These are phyloP conservation scores for Fusarium transvaalense DNA, from an alignment of 2,329 filamentous ascomycete genomes.

Conservation along the genomic window DNA sequence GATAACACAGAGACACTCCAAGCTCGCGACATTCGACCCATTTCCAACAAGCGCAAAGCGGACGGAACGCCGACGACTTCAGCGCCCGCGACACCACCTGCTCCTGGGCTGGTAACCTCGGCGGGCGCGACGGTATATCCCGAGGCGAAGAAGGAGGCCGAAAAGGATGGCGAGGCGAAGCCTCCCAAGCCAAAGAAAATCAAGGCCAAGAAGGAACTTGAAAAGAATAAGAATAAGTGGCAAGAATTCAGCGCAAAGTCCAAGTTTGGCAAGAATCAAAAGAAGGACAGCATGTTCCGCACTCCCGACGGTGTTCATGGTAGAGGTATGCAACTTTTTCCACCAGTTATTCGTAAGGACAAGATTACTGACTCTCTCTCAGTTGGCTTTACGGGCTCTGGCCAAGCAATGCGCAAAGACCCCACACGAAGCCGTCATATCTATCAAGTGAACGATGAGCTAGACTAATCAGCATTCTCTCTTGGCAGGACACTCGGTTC, in stretches of 20 bases:
- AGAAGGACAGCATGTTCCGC: slow-evolving; percentile 97
- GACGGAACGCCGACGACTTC: slow-evolving; percentile 74
- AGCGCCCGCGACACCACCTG: slow-evolving; percentile 54
- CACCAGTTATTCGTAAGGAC: not conserved
- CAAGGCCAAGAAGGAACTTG: slow-evolving; percentile 90
- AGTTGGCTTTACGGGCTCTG: slow-evolving; percentile 98
- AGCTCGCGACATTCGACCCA: slow-evolving; percentile 84
- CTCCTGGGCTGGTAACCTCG: slow-evolving; percentile 63
- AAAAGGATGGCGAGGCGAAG: slow-evolving; percentile 76
- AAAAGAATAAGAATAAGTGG: slow-evolving; percentile 93
- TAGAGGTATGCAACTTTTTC: slow-evolving; percentile 72
- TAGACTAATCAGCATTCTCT: slow-evolving; percentile 67
- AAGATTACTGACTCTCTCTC: slow-evolving; percentile 39
- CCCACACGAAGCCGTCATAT: slow-evolving; percentile 84
- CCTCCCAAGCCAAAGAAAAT: slow-evolving; percentile 87
- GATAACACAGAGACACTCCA: slow-evolving; percentile 84
- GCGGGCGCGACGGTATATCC: slow-evolving; percentile 70
- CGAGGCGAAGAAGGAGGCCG: slow-evolving; percentile 71
- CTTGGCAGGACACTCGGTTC: slow-evolving; percentile 44
- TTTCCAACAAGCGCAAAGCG: slow-evolving; percentile 86
- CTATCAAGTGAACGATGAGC: slow-evolving; percentile 81
- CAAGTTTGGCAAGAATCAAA: slow-evolving; percentile 74
- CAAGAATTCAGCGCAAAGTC: slow-evolving; percentile 88
- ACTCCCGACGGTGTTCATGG: slow-evolving; percentile 88
- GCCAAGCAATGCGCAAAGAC: slow-evolving; percentile 96